Evolutionary conservation across 1,139 yeast genomes (phyloP).

Genomic region (Diutina siamensis): DNA sequence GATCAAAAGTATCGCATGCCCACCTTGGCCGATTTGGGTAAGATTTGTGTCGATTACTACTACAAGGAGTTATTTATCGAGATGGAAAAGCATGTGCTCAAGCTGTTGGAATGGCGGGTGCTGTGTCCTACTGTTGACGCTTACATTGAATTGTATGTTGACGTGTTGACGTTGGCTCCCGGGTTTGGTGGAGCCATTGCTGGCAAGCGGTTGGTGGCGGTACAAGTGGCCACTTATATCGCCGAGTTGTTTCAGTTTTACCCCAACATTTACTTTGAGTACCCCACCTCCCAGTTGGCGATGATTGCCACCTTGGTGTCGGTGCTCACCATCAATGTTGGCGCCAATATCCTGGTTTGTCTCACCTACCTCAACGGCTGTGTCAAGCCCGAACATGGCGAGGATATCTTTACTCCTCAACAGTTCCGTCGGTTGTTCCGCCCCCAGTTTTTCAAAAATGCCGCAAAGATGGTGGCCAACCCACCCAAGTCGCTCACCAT

Average conservation of each 20-base stretch:
- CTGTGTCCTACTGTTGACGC: conserved; percentile 50
- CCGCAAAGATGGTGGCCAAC: conserved; percentile 30
- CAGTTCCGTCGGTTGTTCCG: conserved; percentile 2
- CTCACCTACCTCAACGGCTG: not conserved
- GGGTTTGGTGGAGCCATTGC: conserved; percentile 11
- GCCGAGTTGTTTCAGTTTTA: conserved; percentile 60
- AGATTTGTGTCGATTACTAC: conserved; percentile 54
- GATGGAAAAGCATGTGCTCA: conserved; percentile 58
- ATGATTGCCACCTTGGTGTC: conserved; percentile 31
- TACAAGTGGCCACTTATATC: conserved; percentile 44
- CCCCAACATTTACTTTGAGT: conserved; percentile 44
- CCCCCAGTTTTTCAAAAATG: not conserved
- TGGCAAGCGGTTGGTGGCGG: conserved; percentile 23
- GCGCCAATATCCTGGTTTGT: not conserved
- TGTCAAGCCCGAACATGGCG: not conserved
- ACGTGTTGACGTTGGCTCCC: conserved; percentile 14
- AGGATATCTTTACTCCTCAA: not conserved
- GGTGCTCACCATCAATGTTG: conserved; percentile 10
- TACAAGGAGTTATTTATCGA: conserved; percentile 48
- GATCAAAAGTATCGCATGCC: conserved; percentile 62
- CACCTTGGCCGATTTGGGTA: conserved; percentile 40
- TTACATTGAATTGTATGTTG: conserved; percentile 43
- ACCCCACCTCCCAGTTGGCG: conserved; percentile 45
- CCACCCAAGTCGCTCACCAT: conserved; percentile 35
- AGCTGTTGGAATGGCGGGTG: conserved; percentile 45